These are phyloP conservation scores for Globisporangium perplexum DNA, from an alignment of 352 stramenopile species.

Conservation along the genomic window DNA sequence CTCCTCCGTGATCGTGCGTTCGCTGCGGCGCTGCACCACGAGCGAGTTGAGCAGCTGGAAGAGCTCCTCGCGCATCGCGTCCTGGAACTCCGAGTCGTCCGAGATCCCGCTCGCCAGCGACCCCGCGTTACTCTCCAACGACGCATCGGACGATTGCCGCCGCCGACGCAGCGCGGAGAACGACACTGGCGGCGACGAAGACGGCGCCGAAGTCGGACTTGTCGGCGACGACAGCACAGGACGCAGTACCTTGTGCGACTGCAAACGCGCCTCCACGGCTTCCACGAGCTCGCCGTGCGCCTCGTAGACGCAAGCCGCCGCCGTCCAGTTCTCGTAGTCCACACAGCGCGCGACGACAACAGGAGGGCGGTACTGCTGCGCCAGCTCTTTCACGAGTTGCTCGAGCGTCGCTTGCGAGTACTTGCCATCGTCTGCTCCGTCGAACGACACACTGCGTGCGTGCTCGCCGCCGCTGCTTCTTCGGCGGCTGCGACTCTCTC, in stretches of 20 bases:
- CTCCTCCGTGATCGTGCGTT: slow-evolving; percentile 24
- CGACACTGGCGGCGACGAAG: background rate
- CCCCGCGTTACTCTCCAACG: slow-evolving; percentile 17
- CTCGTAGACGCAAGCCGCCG: slow-evolving; percentile 72
- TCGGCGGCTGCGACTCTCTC: background rate
- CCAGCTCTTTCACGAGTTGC: slow-evolving; percentile 42
- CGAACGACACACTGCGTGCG: background rate
- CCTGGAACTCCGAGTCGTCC: slow-evolving; percentile 41
- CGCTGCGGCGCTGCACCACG: slow-evolving; percentile 39
- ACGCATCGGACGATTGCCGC: slow-evolving; percentile 24
- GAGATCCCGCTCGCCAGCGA: slow-evolving; percentile 14
- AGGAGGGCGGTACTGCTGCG: slow-evolving; percentile 63
- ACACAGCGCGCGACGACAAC: slow-evolving; percentile 74
- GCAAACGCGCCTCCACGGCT: slow-evolving; percentile 76
- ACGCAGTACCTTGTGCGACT: slow-evolving; percentile 44
- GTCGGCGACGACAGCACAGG: slow-evolving; percentile 1
- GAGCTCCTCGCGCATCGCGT: slow-evolving; percentile 60
- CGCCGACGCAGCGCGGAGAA: slow-evolving; percentile 7
- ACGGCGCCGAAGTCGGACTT: background rate
- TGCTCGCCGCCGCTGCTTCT: slow-evolving; percentile 2
- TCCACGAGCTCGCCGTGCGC: slow-evolving; percentile 75
- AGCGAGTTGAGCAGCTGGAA: slow-evolving; percentile 51
- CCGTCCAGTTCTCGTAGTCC: slow-evolving; percentile 80
- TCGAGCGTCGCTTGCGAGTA: slow-evolving; percentile 57
- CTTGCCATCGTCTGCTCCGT: background rate